Conservation (phyloP, 2,329 filamentous ascomycete genomes). For the Fusarium tuaranense region DNA sequence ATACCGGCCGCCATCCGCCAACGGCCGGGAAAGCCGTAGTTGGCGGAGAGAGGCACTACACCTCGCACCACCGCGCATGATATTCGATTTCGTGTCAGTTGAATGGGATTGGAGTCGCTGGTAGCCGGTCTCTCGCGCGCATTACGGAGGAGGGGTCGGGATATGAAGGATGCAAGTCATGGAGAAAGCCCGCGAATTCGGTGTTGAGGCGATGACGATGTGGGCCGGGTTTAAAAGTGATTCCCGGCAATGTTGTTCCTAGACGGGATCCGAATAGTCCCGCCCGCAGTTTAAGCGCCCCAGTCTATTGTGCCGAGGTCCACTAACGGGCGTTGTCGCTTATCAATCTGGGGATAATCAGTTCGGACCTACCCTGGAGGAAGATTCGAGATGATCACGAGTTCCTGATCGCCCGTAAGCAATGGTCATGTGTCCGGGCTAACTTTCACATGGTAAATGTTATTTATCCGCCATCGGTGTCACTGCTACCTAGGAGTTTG, state of each 20-base stretch:
- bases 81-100: conserved; percentile 18
- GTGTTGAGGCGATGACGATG: conserved; percentile 41
- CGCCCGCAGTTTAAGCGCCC: conserved; percentile 39
- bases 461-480: not conserved
- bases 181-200: conserved; percentile 41
- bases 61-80: conserved; percentile 35
- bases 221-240: conserved; percentile 45
- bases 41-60: conserved; percentile 33
- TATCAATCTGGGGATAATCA: conserved; percentile 18
- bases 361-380: conserved; percentile 32
- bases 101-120: not conserved
- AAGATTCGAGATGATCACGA: conserved; percentile 5
- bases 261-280: conserved; percentile 32
- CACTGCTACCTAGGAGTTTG: not conserved
- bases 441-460: not conserved
- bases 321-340: conserved; percentile 28
- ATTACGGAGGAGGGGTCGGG: conserved; percentile 7
- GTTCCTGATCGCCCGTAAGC: not conserved
- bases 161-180: conserved; percentile 24
- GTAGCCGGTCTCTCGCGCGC: conserved; percentile 17
- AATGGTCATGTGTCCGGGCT: conserved; percentile 7
- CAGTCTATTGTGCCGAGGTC: conserved; percentile 18
- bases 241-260: conserved; percentile 31
- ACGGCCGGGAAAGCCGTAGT: conserved; percentile 19
- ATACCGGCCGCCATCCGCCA: conserved; percentile 31